Base-by-base conservation (phyloP, 75 land plant species). In the Picea glauca region DNA sequence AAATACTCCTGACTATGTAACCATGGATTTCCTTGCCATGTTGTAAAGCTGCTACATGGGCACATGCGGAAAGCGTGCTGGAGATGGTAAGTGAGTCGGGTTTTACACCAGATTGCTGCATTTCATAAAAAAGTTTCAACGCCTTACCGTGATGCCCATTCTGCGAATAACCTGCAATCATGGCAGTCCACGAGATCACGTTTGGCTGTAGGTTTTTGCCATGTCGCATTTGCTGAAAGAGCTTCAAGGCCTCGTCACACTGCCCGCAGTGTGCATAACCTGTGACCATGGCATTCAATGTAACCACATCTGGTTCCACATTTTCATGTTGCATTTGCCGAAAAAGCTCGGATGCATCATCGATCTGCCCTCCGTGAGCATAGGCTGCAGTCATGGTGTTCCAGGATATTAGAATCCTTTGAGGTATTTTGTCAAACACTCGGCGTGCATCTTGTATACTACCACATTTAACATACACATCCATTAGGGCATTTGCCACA, bases 341-440 rank as follows among this genome's bases (percentile, higher is more conserved):
- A 58, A 85, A 60, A 15, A 78, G 33, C 5, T 54, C 21, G 35
- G 75, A 18, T 4, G 81, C 82, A n/a, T 61, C 70, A 32, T 75
- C 43, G 15, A 18, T 35, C 17, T 82, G 80, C 58, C 82, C 82
- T 7, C 74, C 70, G 4, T 80, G 62, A 20, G 82, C 73, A 74
- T 50, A 83, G 6, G 89, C 84, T 50, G 84, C 77, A 65, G 87
- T 87, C 72, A 87, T 13, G 40, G 85, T 84, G 62, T 87, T 87
- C 91, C 91, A 90, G 12, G 91, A 83, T 8, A 85, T 54, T 9
- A 72, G 31, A 66, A 31, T 32, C 18, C 70, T 30, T 15, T 15
- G 14, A 66, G 32, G 33, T 63, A 85, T 85, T 33, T 58, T 50
- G 54, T 79, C 76, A 59, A 85, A 82, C 35, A 78, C 70, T 56